A percentile compares a stretch with the other conserved stretches of the same genome.
Conservation (phyloP, 805 yeast species). For the Zygosaccharomyces rouxii region DNA sequence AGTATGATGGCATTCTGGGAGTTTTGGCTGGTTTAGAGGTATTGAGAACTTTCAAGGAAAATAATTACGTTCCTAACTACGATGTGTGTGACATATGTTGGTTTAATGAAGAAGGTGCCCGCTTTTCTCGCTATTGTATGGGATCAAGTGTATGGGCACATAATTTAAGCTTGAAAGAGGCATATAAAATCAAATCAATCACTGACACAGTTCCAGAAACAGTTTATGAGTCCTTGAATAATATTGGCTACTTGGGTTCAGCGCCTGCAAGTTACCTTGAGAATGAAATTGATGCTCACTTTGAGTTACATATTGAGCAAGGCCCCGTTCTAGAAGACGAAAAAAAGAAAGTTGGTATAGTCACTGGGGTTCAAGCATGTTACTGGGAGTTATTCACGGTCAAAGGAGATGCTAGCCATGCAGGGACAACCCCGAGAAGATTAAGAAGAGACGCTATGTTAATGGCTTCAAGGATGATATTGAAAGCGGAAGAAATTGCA, state of each 20-base stretch:
- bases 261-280: slow-evolving; percentile 43
- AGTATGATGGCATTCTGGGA: slow-evolving; percentile 71
- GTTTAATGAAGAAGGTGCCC: slow-evolving; percentile 78
- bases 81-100: slow-evolving; percentile 64
- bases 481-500: slow-evolving; percentile 53
- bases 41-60: slow-evolving; percentile 58
- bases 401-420: slow-evolving; percentile 62
- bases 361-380: slow-evolving; percentile 62
- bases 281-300: slow-evolving; percentile 62
- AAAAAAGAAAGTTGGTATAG: slow-evolving; percentile 56
- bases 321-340: slow-evolving; percentile 65
- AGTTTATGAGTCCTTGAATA: slow-evolving; percentile 49
- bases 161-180: slow-evolving; percentile 41
- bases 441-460: slow-evolving; percentile 59
- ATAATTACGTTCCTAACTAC: slow-evolving; percentile 53
- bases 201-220: slow-evolving; percentile 47
- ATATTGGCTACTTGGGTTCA: slow-evolving; percentile 61
- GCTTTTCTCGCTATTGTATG: slow-evolving; percentile 67
- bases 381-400: slow-evolving; percentile 57
- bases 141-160: slow-evolving; percentile 68
- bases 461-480: slow-evolving; percentile 54
- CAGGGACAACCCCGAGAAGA: slow-evolving; percentile 70
- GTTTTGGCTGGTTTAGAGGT: slow-evolving; percentile 66
- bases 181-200: slow-evolving; percentile 50
- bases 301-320: slow-evolving; percentile 73